Base-by-base conservation (phyloP, 306 rosid species). In the Hippophae gyantsensis region DNA sequence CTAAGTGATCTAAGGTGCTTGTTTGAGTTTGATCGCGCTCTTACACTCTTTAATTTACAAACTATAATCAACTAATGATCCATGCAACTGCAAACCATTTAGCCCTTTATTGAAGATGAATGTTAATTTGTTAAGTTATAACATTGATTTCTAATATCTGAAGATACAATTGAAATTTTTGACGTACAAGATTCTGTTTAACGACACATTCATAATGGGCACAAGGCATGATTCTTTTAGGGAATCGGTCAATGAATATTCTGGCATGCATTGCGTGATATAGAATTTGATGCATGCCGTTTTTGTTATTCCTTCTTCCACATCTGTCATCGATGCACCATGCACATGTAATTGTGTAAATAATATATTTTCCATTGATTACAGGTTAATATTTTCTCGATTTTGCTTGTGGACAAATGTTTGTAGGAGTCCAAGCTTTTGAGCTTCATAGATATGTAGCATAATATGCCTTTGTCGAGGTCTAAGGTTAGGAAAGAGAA, bases 1-100 rank as follows among this genome's bases (percentile, higher is more conserved):
- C 66, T 73, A 69, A 92, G 82, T 56, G 98, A 88, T 64, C 79
- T 92, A 66, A 92, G 98, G 98, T 88, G 65, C 73, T 65, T 9
- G 52, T 13, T 48, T 63, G 32, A 63, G 53, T 65, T 54, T 40
- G 40, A 57, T 57, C 42, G 53, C 49, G 45, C 66, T 48, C 60
- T 7, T 66, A 42, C 40, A 43, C 45, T 50, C 3, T 48, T 56
- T 41, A 40, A 25, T 13, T 54, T 32, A 18, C 23, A 46, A 45
- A 57, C 12, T 62, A 58, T 62, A 61, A 61, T 42, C 63, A 66
- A 48, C 56, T 42, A 56, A 56, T 48, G 14, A 40, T 47, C 57
- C 18, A 44, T n/a, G 38, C 38, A 2, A 32, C 38, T 32, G 3
- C 38, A 4, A 32, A 32, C 3, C 38, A 32, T 32, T 32, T 32